Conservation (phyloP, 2,329 filamentous ascomycete genomes). For the Xylaria digitata region DNA sequence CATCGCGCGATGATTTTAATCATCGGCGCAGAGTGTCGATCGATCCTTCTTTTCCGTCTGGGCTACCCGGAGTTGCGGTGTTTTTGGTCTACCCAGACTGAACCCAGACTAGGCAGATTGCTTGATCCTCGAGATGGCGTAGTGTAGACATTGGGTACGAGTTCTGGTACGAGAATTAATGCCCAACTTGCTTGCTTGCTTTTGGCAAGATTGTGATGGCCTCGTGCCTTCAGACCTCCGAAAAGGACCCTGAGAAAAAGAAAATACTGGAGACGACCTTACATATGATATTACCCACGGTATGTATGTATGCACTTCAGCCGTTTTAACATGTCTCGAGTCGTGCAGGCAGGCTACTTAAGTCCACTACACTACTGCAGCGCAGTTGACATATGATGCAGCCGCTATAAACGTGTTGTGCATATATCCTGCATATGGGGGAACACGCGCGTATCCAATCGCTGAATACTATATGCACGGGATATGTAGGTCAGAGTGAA, state of each 20-base stretch:
- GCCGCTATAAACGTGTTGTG: slow-evolving; percentile 16
- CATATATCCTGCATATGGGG: slow-evolving; percentile 17
- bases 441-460: background rate
- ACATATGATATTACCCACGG: background rate
- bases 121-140: background rate
- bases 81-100: background rate
- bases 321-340: slow-evolving; percentile 22
- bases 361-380: slow-evolving; percentile 7
- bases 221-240: background rate
- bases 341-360: slow-evolving; percentile 7
- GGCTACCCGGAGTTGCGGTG: slow-evolving; percentile 10
- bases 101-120: background rate
- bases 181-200: slow-evolving; percentile 21
- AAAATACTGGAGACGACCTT: background rate
- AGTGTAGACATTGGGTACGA: no score
- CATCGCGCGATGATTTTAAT: slow-evolving; percentile 22
- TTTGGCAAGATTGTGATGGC: slow-evolving; percentile 21
- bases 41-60: slow-evolving; percentile 11
- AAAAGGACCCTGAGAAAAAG: slow-evolving; percentile 22
- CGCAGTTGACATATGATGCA: slow-evolving; percentile 13
- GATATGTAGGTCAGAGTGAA: background rate
- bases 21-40: slow-evolving; percentile 1
- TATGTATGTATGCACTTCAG: slow-evolving; percentile 6
- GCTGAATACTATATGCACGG: background rate
- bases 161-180: slow-evolving; percentile 7